Base-by-base conservation (phyloP, 257 asterid species). In the Nicotiana undulata region DNA sequence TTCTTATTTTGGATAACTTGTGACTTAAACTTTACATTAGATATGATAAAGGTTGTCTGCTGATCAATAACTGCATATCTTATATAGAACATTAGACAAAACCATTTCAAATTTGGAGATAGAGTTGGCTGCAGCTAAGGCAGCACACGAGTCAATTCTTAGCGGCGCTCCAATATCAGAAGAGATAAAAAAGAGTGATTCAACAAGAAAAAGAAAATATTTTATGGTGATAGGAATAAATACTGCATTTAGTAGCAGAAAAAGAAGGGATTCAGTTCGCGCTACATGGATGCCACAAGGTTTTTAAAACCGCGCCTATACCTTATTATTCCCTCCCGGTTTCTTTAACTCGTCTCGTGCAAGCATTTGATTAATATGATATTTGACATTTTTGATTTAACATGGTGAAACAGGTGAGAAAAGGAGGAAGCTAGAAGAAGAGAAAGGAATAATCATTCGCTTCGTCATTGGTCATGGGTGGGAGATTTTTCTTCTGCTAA, bases 261-360 rank as follows among this genome's bases (percentile, higher is more conserved):
- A 92, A 86, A 86, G 98, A 83, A 88, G 98, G 82, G 98, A 94
- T 81, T 93, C 98, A 4, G 89, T 94, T 81, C 98, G 98, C 13
- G 89, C 93, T 44, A 94, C 98, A 6, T 94, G 98, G 98, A 92
- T 93, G 97, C 98, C 96, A 32, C 94, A 90, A 94, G 98, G 98
- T 93, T 28, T 75, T 9, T 51, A 0, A 4, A 29, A 63, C 3
- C 9, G 9, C 1, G 51, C 65, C 40, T 18, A 12, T n/a, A 17
- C 31, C 80, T 60, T 80, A 15, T 34, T 24, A 49, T n/a, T 49
- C 29, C 18, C 7, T 75, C 74, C 44, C 53, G 24, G 20, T 74
- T 53, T 72, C 34, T 46, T 51, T 5, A 11, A 56, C 10, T 31
- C 65, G 29, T 63, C 65, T 34, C 59, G n/a, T 78, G 37, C 26